These are phyloP conservation scores for Penicillium malachiteum DNA, from an alignment of 495 filamentous ascomycete species.

Conservation along the genomic window DNA sequence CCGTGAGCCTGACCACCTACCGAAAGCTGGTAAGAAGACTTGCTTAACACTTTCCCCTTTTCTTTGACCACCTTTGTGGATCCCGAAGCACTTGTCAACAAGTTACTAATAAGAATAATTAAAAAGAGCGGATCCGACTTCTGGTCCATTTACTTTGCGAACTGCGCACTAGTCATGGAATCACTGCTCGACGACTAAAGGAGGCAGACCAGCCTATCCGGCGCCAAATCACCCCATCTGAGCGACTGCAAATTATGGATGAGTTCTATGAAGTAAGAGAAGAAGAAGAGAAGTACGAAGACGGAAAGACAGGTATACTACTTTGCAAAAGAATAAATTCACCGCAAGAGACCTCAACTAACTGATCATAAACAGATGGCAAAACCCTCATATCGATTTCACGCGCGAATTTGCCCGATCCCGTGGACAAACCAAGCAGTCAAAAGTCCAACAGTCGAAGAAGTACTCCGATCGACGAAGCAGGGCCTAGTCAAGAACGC, in stretches of 20 bases:
- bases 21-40: slow-evolving; percentile 58
- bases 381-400: slow-evolving; percentile 28
- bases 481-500: neutral
- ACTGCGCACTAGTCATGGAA: slow-evolving; percentile 35
- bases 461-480: slow-evolving; percentile 9
- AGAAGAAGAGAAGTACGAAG: slow-evolving; percentile 58
- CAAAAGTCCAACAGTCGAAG: slow-evolving; percentile 10
- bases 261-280: slow-evolving; percentile 66
- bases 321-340: neutral
- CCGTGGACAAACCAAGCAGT: slow-evolving; percentile 15
- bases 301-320: slow-evolving; percentile 52
- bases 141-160: slow-evolving; percentile 59
- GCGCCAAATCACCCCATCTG: slow-evolving; percentile 37
- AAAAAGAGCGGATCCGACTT: slow-evolving; percentile 58
- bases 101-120: neutral
- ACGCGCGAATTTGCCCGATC: slow-evolving; percentile 34
- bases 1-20: slow-evolving; percentile 77
- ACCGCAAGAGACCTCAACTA: neutral
- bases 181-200: slow-evolving; percentile 35
- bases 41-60: neutral
- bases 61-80: neutral
- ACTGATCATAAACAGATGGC: slow-evolving; percentile 13
- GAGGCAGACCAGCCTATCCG: slow-evolving; percentile 45
- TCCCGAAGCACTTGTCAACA: neutral
- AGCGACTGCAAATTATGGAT: slow-evolving; percentile 49